These are phyloP conservation scores for Alternaria solani DNA, from an alignment of 2,329 filamentous ascomycete species.

Conservation along the genomic window DNA sequence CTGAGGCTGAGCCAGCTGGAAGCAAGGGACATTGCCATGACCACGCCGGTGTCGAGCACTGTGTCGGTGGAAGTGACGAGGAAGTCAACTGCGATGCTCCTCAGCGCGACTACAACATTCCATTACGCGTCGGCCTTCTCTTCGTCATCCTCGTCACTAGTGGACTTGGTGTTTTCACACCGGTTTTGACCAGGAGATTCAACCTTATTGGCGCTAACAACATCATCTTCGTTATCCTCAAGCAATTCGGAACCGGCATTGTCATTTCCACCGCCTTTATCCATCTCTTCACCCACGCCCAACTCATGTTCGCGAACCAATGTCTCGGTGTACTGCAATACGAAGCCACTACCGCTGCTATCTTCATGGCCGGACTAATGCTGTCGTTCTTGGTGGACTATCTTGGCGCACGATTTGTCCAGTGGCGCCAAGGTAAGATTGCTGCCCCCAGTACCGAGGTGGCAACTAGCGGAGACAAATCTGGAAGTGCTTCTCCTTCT, in stretches of 20 bases:
- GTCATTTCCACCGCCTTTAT: slow-evolving; percentile 76
- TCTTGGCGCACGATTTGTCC: slow-evolving; percentile 66
- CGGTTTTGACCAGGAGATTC: slow-evolving; percentile 69
- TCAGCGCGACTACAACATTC: slow-evolving; percentile 70
- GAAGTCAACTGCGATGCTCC: slow-evolving; percentile 59
- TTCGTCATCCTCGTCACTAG: slow-evolving; percentile 77
- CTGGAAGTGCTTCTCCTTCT: slow-evolving; percentile 13
- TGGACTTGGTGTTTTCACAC: slow-evolving; percentile 72
- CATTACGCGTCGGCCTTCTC: slow-evolving; percentile 72
- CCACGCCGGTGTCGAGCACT: slow-evolving; percentile 77
- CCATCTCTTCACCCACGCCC: slow-evolving; percentile 75
- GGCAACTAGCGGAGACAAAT: slow-evolving; percentile 21
- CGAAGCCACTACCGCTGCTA: slow-evolving; percentile 73
- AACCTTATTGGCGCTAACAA: slow-evolving; percentile 60
- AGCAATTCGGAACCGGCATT: slow-evolving; percentile 76
- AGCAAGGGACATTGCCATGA: slow-evolving; percentile 66
- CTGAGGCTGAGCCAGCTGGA: slow-evolving; percentile 26
- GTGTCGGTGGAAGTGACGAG: slow-evolving; percentile 58
- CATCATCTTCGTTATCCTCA: slow-evolving; percentile 68
- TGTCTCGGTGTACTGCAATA: slow-evolving; percentile 73
- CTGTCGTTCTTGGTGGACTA: slow-evolving; percentile 77
- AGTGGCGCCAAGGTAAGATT: slow-evolving; percentile 42
- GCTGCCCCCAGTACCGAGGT: slow-evolving; percentile 24
- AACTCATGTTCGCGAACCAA: slow-evolving; percentile 74
- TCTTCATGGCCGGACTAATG: slow-evolving; percentile 78